Evolutionary conservation across 148 eudicot genomes (phyloP).

Genomic region (Rhododendron griersonianum): DNA sequence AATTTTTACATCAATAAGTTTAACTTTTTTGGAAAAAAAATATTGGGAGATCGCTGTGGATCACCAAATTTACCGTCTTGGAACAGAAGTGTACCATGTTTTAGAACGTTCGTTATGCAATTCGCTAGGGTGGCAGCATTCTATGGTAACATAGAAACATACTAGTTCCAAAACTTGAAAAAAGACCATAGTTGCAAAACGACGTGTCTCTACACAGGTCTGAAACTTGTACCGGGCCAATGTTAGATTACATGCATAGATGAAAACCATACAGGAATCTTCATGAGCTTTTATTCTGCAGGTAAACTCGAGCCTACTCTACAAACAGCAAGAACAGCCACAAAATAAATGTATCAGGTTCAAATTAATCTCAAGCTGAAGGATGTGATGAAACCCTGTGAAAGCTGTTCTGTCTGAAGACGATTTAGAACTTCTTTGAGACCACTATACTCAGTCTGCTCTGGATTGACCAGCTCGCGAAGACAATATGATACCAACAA

Average conservation of each 20-base stretch:
- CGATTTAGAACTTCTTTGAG: not conserved
- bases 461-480: conserved; percentile 49
- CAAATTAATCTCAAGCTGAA: not conserved
- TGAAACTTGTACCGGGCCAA: not conserved
- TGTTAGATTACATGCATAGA: not conserved
- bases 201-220: not conserved
- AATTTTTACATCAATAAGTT: no score
- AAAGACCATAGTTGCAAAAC: not conserved
- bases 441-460: conserved; percentile 27
- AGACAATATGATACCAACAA: conserved; percentile 43
- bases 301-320: not conserved
- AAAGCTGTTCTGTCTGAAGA: not conserved
- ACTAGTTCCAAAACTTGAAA: not conserved
- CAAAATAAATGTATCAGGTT: not conserved
- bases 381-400: not conserved
- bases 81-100: no score
- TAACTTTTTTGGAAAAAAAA: no score
- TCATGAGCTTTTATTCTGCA: conserved; percentile 6
- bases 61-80: no score
- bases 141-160: no score
- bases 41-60: no score
- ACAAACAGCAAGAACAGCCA: conserved; percentile 4
- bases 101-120: no score
- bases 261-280: conserved; percentile 1
- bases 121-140: no score